Conservation (phyloP, 768 basidiomycete genomes). For the Amanita subjunquillea region DNA sequence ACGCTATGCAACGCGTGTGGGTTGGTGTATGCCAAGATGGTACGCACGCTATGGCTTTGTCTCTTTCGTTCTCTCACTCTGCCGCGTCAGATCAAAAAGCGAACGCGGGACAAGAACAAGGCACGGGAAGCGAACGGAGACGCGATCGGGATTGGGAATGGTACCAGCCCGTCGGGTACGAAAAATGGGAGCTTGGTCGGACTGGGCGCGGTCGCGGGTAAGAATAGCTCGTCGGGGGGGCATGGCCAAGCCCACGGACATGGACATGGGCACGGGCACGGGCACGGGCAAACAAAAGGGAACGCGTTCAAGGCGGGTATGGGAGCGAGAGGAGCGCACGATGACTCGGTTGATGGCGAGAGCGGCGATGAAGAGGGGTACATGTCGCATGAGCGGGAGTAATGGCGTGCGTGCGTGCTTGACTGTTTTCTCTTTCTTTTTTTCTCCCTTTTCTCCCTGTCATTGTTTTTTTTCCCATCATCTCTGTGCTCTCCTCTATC, state of each 20-base stretch:
- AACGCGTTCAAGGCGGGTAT: neutral
- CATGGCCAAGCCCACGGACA: neutral
- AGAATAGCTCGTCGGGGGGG: neutral
- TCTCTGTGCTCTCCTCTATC: neutral
- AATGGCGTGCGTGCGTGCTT: neutral
- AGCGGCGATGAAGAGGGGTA: constrained; percentile 20
- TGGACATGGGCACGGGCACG: neutral
- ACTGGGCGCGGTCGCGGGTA: neutral
- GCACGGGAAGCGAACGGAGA: constrained; percentile 6
- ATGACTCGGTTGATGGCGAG: constrained; percentile 15
- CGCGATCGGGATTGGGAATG: constrained; percentile 1
- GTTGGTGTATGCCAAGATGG: constrained; percentile 79
- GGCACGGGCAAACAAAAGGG: no score
- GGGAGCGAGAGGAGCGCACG: constrained; percentile 5
- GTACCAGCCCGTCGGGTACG: neutral
- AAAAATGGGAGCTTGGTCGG: neutral
- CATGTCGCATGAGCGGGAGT: constrained; percentile 12
- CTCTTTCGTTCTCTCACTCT: neutral
- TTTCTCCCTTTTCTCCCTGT: neutral
- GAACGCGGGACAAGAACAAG: constrained; percentile 18
- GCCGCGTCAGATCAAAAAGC: constrained; percentile 21
- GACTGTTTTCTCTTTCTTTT: neutral
- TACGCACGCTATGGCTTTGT: constrained; percentile 20
- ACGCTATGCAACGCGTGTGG: constrained; percentile 83
- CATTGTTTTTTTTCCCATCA: neutral